Evolutionary conservation across 2,329 filamentous ascomycete species (phyloP).

Genomic region (Fusarium duplospermum): DNA sequence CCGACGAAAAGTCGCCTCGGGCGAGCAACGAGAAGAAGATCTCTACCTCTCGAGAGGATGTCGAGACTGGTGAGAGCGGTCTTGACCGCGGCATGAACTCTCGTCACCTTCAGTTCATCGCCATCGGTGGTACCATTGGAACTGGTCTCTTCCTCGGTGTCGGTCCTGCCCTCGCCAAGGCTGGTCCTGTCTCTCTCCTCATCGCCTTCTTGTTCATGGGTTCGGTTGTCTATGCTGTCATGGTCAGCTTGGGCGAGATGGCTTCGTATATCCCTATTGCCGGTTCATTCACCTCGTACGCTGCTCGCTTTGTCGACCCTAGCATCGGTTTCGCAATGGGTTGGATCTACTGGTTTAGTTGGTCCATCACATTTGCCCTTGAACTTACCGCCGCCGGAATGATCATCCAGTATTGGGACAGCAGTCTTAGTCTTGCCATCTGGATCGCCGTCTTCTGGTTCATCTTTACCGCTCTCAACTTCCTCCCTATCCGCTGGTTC

Average conservation of each 20-base stretch:
- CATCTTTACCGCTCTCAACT: slow-evolving; percentile 75
- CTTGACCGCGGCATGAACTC: slow-evolving; percentile 53
- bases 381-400: slow-evolving; percentile 79
- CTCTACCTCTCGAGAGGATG: slow-evolving; percentile 43
- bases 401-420: slow-evolving; percentile 81
- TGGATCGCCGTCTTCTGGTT: slow-evolving; percentile 81
- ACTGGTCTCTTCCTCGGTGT: slow-evolving; percentile 79
- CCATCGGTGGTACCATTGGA: slow-evolving; percentile 73
- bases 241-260: slow-evolving; percentile 78
- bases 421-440: slow-evolving; percentile 72
- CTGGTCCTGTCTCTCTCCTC: slow-evolving; percentile 74
- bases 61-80: slow-evolving; percentile 52
- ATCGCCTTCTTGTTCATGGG: slow-evolving; percentile 78
- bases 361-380: slow-evolving; percentile 78
- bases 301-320: slow-evolving; percentile 78
- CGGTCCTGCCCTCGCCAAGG: slow-evolving; percentile 69
- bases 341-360: slow-evolving; percentile 87
- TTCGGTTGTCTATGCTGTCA: slow-evolving; percentile 79
- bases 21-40: slow-evolving; percentile 44
- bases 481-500: slow-evolving; percentile 77
- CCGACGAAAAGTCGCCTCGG: slow-evolving; percentile 45
- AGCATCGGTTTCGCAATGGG: slow-evolving; percentile 82
- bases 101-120: slow-evolving; percentile 62
- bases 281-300: slow-evolving; percentile 82
- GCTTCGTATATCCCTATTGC: slow-evolving; percentile 81